A percentile compares a stretch with the other conserved stretches of the same genome.
Conservation (phyloP, 2,329 filamentous ascomycete species). For the Pseudogymnoascus sp. region DNA sequence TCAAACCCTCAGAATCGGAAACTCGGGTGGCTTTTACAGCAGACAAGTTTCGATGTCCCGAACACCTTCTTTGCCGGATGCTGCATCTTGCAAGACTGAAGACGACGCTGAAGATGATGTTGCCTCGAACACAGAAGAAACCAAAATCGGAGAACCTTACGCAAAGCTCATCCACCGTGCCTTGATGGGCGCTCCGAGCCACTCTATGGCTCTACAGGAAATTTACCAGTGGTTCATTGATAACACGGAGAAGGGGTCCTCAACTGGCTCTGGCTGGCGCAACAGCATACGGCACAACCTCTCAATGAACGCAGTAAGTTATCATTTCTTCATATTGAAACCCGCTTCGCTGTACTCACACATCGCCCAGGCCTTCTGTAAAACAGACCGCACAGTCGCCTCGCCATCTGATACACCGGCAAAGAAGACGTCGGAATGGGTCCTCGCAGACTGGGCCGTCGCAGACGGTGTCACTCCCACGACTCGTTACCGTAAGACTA, state of each 20-base stretch:
- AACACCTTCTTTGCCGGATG: slow-evolving; percentile 11
- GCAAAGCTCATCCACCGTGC: slow-evolving; percentile 73
- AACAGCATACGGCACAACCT: slow-evolving; percentile 94
- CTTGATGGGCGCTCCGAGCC: slow-evolving; percentile 55
- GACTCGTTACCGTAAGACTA: slow-evolving; percentile 61
- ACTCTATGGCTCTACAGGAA: slow-evolving; percentile 71
- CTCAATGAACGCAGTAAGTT: slow-evolving; percentile 83
- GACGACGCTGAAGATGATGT: slow-evolving; percentile 23
- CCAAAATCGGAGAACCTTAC: slow-evolving; percentile 52
- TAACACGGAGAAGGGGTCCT: slow-evolving; percentile 67
- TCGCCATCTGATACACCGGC: slow-evolving; percentile 36
- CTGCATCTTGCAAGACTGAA: slow-evolving; percentile 18
- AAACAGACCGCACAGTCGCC: slow-evolving; percentile 33
- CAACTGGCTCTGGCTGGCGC: slow-evolving; percentile 65
- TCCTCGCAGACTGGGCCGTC: slow-evolving; percentile 61
- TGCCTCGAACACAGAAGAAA: slow-evolving; percentile 22
- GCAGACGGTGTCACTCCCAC: slow-evolving; percentile 72
- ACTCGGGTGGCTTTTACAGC: background rate
- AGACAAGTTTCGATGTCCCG: slow-evolving; percentile 9
- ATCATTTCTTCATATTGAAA: slow-evolving; percentile 10
- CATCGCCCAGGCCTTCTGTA: slow-evolving; percentile 42
- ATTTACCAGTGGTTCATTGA: slow-evolving; percentile 86
- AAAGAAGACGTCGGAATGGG: slow-evolving; percentile 69
- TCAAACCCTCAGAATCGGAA: background rate
- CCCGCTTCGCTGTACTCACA: slow-evolving; percentile 26